phyloP scores from a whole-genome alignment of 306 rosid genomes.

The Fragaria nilgerrensis region DNA sequence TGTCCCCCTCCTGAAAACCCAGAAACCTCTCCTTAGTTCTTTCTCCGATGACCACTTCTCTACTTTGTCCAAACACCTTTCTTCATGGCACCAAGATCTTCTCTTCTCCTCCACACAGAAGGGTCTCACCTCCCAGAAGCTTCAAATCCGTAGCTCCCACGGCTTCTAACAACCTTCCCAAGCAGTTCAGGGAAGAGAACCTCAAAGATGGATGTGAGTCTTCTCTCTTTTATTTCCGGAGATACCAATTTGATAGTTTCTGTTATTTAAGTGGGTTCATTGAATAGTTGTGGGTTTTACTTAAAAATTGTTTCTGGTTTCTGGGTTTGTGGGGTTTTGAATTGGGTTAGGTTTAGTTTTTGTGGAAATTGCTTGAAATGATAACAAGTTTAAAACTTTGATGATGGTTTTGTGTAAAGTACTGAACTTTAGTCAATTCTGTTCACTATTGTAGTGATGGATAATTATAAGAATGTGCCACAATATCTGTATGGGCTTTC shows the following conservation, averaged over 20 bases:
- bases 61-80: slow-evolving; percentile 40
- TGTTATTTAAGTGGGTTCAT: neutral
- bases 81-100: slow-evolving; percentile 50
- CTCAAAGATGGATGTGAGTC: slow-evolving; percentile 87
- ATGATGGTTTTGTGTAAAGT: neutral
- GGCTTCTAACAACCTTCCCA: slow-evolving; percentile 72
- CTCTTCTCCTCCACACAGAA: slow-evolving; percentile 17
- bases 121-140: slow-evolving; percentile 29
- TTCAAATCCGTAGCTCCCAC: slow-evolving; percentile 36
- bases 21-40: neutral
- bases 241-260: neutral
- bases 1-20: neutral
- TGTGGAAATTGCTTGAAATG: neutral
- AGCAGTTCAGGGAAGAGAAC: slow-evolving; percentile 74
- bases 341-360: neutral
- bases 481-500: slow-evolving; percentile 73
- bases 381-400: neutral
- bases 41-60: slow-evolving; percentile 62
- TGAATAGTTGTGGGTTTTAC: neutral
- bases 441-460: slow-evolving; percentile 56
- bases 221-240: neutral
- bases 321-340: neutral
- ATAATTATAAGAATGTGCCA: slow-evolving; percentile 76
- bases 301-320: neutral
- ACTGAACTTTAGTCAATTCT: neutral